Conservation (phyloP, 805 yeast genomes). For the Brettanomyces bruxellensis region DNA sequence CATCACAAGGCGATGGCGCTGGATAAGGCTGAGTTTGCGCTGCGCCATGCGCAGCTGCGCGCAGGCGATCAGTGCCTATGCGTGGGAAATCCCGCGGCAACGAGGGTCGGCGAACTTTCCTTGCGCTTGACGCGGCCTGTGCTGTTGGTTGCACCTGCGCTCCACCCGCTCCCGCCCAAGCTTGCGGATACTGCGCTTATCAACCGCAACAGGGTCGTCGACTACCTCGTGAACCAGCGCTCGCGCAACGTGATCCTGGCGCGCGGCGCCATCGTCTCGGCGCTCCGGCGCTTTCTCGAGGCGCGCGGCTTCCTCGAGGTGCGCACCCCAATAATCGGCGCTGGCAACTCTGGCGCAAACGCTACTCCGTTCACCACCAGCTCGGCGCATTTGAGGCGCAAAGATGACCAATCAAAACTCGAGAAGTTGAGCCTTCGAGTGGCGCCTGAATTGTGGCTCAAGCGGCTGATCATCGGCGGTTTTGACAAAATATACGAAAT, state of each 20-base stretch:
- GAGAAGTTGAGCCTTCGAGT: slow-evolving; percentile 57
- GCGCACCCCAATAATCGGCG: slow-evolving; percentile 75
- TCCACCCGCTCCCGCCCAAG: slow-evolving; percentile 61
- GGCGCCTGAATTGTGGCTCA: slow-evolving; percentile 95
- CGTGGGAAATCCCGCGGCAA: slow-evolving; percentile 63
- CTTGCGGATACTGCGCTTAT: slow-evolving; percentile 47
- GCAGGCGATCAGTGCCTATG: slow-evolving; percentile 68
- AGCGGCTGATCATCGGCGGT: slow-evolving; percentile 74
- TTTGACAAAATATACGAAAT: slow-evolving; percentile 82
- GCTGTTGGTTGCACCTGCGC: slow-evolving; percentile 53
- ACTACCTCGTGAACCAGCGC: slow-evolving; percentile 53
- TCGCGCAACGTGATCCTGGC: slow-evolving; percentile 38
- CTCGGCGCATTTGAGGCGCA: slow-evolving; percentile 26
- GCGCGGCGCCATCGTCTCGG: slow-evolving; percentile 45
- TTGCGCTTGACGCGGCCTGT: slow-evolving; percentile 47
- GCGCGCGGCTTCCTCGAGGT: slow-evolving; percentile 63
- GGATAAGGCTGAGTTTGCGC: slow-evolving; percentile 32
- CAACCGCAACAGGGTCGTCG: slow-evolving; percentile 61
- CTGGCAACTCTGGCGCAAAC: slow-evolving; percentile 72
- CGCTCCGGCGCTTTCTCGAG: slow-evolving; percentile 50
- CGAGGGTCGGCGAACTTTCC: slow-evolving; percentile 74
- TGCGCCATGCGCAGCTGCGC: slow-evolving; percentile 34
- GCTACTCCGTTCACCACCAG: slow-evolving; percentile 77
- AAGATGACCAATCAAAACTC: slow-evolving; percentile 11
- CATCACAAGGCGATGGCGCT: slow-evolving; percentile 39